phyloP scores from a whole-genome alignment of 352 stramenopile genomes.

The Phytopythium sindhum region DNA sequence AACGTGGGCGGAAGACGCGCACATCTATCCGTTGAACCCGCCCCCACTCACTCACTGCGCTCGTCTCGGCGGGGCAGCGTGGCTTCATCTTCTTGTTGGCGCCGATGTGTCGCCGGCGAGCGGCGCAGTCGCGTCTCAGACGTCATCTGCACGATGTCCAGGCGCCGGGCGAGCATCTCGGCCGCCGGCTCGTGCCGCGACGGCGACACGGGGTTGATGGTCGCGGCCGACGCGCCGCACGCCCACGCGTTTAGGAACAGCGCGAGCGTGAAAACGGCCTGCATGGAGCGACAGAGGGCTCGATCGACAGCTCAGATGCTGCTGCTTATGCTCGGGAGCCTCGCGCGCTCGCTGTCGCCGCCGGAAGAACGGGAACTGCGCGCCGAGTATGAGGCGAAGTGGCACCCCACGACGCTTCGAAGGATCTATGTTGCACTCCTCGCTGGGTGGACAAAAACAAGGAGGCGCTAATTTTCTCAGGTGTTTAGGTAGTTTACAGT shows the following conservation, averaged over 20 bases:
- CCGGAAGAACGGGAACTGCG: background rate
- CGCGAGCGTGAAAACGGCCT: slow-evolving; percentile 41
- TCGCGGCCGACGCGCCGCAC: slow-evolving; percentile 1
- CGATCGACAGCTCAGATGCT: background rate
- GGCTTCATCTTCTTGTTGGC: background rate
- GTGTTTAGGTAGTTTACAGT: too few relatives aligned
- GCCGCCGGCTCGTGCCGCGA: background rate
- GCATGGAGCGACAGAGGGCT: slow-evolving; percentile 14
- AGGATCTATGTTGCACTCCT: too few relatives aligned
- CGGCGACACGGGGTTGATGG: slow-evolving; percentile 2
- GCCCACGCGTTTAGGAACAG: slow-evolving; percentile 31
- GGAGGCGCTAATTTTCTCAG: too few relatives aligned
- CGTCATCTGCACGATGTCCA: background rate
- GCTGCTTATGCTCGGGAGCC: background rate
- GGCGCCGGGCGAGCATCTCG: background rate
- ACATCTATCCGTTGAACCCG: background rate
- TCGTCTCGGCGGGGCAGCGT: too few relatives aligned
- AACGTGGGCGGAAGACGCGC: too few relatives aligned
- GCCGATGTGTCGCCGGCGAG: background rate
- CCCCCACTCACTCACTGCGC: background rate
- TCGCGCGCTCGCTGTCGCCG: background rate
- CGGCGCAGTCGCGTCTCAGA: background rate
- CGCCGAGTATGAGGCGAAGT: background rate
- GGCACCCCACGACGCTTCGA: background rate
- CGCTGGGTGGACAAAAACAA: too few relatives aligned